Base-by-base conservation (phyloP, 768 basidiomycete genomes). In the Psilocybe cyanescens region DNA sequence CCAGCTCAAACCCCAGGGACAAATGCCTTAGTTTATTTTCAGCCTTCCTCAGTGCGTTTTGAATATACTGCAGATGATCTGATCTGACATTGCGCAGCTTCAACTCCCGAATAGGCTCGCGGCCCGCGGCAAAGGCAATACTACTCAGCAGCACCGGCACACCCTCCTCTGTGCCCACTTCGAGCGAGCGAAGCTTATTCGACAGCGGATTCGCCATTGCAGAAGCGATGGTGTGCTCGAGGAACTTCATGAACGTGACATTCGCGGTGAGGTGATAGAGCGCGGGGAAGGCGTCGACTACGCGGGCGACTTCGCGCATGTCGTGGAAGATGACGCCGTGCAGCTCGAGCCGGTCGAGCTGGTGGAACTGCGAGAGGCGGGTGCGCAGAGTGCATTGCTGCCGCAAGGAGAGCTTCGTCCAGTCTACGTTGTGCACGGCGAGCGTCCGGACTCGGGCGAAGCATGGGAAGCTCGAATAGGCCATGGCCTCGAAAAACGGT, bases 251-350 rank as follows among this genome's bases (percentile, higher is more conserved):
- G 58, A 75, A 75, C 12, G 62, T 61, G 16, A 74, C 57, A 45
- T 71, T 67, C 50, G 70, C 70, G 0, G 66, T 66, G 47, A 73
- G 57, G 54, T 70, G 68, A n/a, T 56, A 47, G 4, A 76, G 60
- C 14, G 39, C 28, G 3, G 72, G 68, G 54, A 74, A 71, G 19
- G 55, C 49, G 14, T 61, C 59, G n/a, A 68, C 46, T 53, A 74
- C 68, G 6, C 69, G 68, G 8, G 61, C 65, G 28, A 74, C 56
- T 46, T 74, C 73, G 14, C 75, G 72, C 28, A 73, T 58, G 57
- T 74, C 75, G 50, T 74, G 72, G 61, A 76, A 76, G 14, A 65
- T 57, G 49, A 66, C 69, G 35, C 63, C 66, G 45, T 71, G 69
- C 30, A 75, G 64, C 57, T 71, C 71, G 28, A 75, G 67, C 16